Evolutionary conservation across 257 asterid species (phyloP).

Genomic region (Asclepias syriaca): DNA sequence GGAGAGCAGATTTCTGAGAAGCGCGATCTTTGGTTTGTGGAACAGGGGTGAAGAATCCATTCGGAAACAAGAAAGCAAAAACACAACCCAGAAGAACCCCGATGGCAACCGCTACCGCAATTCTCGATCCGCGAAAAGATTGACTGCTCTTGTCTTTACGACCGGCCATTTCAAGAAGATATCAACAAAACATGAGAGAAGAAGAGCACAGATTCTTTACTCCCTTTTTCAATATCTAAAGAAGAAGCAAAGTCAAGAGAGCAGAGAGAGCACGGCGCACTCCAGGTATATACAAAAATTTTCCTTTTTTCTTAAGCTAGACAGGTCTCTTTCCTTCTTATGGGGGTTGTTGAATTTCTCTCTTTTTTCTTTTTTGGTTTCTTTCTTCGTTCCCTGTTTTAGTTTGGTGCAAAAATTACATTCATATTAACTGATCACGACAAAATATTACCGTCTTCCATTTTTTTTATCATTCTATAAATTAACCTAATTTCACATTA

Average conservation of each 20-base stretch:
- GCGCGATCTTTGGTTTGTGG: constrained; percentile 23
- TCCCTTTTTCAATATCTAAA: background rate
- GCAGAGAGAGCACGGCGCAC: background rate
- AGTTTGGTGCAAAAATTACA: background rate
- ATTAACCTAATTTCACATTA: no score
- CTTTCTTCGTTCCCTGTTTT: background rate
- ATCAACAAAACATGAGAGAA: background rate
- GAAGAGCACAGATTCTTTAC: background rate
- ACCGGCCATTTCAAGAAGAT: constrained; percentile 44
- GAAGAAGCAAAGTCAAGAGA: constrained; percentile 11
- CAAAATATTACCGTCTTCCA: background rate
- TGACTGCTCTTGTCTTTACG: constrained; percentile 53
- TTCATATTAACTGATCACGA: background rate
- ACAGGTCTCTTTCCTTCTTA: background rate
- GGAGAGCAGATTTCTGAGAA: constrained; percentile 27
- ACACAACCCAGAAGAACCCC: constrained; percentile 65
- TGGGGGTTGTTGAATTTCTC: background rate
- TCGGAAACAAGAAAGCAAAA: constrained; percentile 58
- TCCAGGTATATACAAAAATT: background rate
- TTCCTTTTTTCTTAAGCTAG: no score
- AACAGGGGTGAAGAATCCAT: constrained; percentile 46
- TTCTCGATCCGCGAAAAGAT: constrained; percentile 48
- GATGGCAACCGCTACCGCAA: constrained; percentile 54
- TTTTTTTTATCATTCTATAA: no score
- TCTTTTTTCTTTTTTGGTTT: background rate